A percentile compares a stretch with the other conserved stretches of the same genome.
phyloP scores from a whole-genome alignment of 805 yeast genomes.

The Teunomyces aglyptinius region DNA sequence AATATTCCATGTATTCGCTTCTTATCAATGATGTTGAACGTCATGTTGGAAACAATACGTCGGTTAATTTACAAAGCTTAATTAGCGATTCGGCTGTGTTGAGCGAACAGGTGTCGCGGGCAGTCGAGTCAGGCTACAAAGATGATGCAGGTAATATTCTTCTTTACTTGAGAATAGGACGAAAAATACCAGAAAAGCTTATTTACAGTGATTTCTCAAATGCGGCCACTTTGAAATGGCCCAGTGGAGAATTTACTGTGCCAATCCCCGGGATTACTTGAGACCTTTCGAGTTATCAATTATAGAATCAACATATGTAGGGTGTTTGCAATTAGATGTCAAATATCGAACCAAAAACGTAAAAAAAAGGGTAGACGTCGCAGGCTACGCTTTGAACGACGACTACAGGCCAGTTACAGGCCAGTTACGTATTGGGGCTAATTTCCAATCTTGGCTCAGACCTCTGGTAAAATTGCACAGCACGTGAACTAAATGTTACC shows the following conservation, averaged over 20 bases:
- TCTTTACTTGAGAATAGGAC: conserved; percentile 58
- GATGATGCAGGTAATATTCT: conserved; percentile 30
- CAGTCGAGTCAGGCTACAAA: conserved; percentile 23
- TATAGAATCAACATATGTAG: not conserved
- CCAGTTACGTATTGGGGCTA: too few species aligned
- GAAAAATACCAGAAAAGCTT: conserved; percentile 39
- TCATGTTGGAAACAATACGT: conserved; percentile 52
- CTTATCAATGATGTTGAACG: conserved; percentile 78
- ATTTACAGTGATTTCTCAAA: conserved; percentile 60
- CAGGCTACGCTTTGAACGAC: too few species aligned
- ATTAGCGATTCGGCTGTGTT: conserved; percentile 22
- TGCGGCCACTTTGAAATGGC: conserved; percentile 61
- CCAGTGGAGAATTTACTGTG: conserved; percentile 50
- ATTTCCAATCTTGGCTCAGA: not conserved
- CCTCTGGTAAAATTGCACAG: too few species aligned
- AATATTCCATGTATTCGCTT: conserved; percentile 56
- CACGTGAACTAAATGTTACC: too few species aligned
- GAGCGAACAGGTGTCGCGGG: conserved; percentile 24
- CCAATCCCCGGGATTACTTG: conserved; percentile 56
- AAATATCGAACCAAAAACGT: not conserved
- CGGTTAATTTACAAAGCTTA: conserved; percentile 35
- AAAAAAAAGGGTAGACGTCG: too few species aligned
- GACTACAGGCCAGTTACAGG: too few species aligned
- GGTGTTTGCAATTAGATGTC: not conserved
- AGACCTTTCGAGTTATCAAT: not conserved